These are phyloP conservation scores for Lathyrus tuberosus DNA, from an alignment of 306 rosid genomes.

Conservation along the genomic window DNA sequence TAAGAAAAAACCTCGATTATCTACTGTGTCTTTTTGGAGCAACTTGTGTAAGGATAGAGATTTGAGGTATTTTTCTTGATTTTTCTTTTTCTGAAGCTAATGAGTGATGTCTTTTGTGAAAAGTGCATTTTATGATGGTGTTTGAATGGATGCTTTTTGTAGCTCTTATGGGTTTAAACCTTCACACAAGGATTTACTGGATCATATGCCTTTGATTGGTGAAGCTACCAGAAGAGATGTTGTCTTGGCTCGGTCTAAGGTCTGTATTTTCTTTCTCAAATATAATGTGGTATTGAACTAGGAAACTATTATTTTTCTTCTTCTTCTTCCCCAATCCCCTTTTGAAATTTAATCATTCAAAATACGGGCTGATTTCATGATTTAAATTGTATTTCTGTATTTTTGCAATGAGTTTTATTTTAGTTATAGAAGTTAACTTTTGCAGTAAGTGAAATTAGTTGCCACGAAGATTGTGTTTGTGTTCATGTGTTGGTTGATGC, in stretches of 20 bases:
- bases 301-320: not conserved
- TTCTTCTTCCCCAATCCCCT: not conserved
- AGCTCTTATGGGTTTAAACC: conserved; percentile 55
- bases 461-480: conserved; percentile 4
- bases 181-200: conserved; percentile 43
- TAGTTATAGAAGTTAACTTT: not conserved
- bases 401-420: not conserved
- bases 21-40: conserved; percentile 62
- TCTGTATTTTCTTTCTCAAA: conserved; percentile 41
- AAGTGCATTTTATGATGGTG: not conserved
- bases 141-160: conserved; percentile 31
- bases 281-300: conserved; percentile 17
- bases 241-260: conserved; percentile 58
- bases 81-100: not conserved
- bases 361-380: not conserved
- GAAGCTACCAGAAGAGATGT: conserved; percentile 47
- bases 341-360: conserved; percentile 16
- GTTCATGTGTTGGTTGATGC: conserved; percentile 19
- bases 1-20: conserved; percentile 49
- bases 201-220: conserved; percentile 40
- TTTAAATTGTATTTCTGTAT: not conserved
- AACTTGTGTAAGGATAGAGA: conserved; percentile 50
- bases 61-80: conserved; percentile 53
- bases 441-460: conserved; percentile 3
- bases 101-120: not conserved